phyloP scores from a whole-genome alignment of 2,329 filamentous ascomycete genomes.

The Dendrostoma leiphaemia region DNA sequence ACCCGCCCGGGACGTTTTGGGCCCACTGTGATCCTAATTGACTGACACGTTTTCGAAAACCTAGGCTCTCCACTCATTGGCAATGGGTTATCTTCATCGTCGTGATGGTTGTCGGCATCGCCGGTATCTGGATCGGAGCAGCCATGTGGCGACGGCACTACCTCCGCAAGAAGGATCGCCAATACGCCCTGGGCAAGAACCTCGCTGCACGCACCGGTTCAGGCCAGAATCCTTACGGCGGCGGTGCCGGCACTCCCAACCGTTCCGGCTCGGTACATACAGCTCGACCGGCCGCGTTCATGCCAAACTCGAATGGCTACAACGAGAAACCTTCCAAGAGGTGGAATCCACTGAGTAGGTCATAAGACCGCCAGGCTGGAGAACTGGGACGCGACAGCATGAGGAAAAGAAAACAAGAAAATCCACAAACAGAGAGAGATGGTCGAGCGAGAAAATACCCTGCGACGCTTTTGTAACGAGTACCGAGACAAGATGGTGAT shows the following conservation, averaged over 20 bases:
- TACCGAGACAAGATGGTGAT: background rate
- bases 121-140: constrained; percentile 63
- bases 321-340: constrained; percentile 33
- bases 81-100: constrained; percentile 82
- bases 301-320: constrained; percentile 30
- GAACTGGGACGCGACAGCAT: too few relatives aligned
- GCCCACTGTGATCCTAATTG: too few relatives aligned
- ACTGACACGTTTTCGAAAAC: constrained; percentile 4
- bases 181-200: constrained; percentile 47
- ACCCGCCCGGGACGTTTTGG: too few relatives aligned
- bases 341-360: constrained; percentile 31
- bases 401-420: constrained; percentile 38
- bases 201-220: constrained; percentile 27
- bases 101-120: constrained; percentile 68
- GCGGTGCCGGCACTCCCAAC: constrained; percentile 26
- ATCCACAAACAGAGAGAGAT: background rate
- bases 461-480: background rate
- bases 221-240: constrained; percentile 30
- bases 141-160: constrained; percentile 73
- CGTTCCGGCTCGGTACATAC: constrained; percentile 31
- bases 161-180: constrained; percentile 64
- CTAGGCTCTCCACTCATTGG: constrained; percentile 68
- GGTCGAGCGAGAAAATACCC: background rate
- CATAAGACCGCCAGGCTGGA: background rate
- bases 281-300: constrained; percentile 35